Evolutionary conservation across 106 monocot species (phyloP), one percentile per base, ranked within the genome.

Genomic region (Hemerocallis citrina): DNA sequence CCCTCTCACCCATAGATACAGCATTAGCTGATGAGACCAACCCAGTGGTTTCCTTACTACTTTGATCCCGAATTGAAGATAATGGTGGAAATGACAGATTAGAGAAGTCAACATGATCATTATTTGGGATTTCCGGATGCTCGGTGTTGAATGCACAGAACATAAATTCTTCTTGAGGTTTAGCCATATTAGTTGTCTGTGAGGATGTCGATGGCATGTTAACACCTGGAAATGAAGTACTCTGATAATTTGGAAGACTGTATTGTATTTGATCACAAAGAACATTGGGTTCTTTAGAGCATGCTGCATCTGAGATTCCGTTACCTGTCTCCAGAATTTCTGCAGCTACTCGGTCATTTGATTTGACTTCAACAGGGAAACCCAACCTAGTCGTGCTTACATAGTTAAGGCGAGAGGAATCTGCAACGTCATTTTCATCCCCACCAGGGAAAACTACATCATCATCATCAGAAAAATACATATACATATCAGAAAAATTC

Each of bases 111-210:
- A 77, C 29, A 68, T 81, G 45, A 70, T 76, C 73, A 68, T 92
- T 92, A 61, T 65, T 67, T 16, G 92, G 92, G 34, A 92, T 71
- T 17, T 87, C 92, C n/a, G 52, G 38, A 65, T 81, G 78, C 78
- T 92, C 87, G 8, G 83, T 87, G 51, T 87, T 92, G 49, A 92
- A 50, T n/a, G 40, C 15, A 30, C 92, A 92, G 30, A 65, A n/a
- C 51, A 63, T 47, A 56, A 67, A 22, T 9, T 52, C n/a, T 63
- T 75, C 68, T 19, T 20, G 20, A 60, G 74, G 54, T 34, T 62
- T 66, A 65, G n/a, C 30, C 16, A 9, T 62, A 59, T 23, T 61
- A 55, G 52, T 38, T 60, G 38, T n/a, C 45, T 68, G 20, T 56
- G 57, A 37, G 44, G 64, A 41, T 39, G 54, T 43, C 31, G 62